These are phyloP conservation scores for Nakazawaea laoshanensis DNA, from an alignment of 805 yeast genomes.

Conservation along the genomic window DNA sequence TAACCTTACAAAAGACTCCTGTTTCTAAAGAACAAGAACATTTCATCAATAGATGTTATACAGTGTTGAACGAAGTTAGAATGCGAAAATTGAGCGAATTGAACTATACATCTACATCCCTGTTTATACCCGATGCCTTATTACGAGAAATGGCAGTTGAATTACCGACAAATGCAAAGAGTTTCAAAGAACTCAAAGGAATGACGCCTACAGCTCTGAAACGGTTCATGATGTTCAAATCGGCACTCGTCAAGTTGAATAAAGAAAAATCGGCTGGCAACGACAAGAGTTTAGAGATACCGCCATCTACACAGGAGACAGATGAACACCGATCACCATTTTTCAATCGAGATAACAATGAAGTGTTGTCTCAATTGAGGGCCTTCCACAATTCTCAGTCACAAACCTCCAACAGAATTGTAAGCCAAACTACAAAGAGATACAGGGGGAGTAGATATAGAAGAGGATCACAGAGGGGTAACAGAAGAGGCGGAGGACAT, in stretches of 20 bases:
- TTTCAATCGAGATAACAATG: conserved; percentile 9
- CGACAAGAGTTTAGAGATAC: conserved; percentile 2
- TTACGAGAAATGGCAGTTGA: conserved; percentile 46
- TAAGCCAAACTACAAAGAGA: background rate
- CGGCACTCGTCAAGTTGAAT: conserved; percentile 16
- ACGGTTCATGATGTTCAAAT: conserved; percentile 18
- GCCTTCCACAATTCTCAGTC: background rate
- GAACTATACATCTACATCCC: conserved; percentile 23
- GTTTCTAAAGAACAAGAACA: conserved; percentile 16
- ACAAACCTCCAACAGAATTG: background rate
- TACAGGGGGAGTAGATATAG: conserved; percentile 1
- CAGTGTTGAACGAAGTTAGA: conserved; percentile 30
- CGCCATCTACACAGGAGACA: conserved; percentile 5
- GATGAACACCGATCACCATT: conserved; percentile 8
- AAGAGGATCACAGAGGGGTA: conserved; percentile 2
- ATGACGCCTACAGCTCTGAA: conserved; percentile 21
- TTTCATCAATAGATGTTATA: conserved; percentile 22
- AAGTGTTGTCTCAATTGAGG: conserved; percentile 8
- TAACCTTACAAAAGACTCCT: conserved; percentile 13
- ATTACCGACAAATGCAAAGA: conserved; percentile 43
- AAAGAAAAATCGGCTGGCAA: conserved; percentile 13
- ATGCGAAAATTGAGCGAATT: conserved; percentile 31
- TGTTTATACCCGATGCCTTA: conserved; percentile 28
- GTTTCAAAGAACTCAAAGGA: conserved; percentile 31
- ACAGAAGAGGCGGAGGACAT: background rate